Conservation (phyloP, 257 asterid genomes). For the Plectranthus barbatus region DNA sequence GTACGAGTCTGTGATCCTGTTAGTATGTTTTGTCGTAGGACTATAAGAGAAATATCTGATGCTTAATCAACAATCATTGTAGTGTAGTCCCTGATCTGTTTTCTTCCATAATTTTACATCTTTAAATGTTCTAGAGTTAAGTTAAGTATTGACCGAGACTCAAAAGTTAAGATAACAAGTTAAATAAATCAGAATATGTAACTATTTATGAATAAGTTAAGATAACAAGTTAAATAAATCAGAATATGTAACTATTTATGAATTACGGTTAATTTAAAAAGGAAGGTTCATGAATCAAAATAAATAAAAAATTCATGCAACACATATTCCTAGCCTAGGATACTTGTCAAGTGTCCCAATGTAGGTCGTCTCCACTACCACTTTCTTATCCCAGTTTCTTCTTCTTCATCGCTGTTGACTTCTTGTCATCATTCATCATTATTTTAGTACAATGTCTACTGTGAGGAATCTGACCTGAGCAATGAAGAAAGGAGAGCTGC, state of each 20-base stretch:
- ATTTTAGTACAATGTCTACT: neutral
- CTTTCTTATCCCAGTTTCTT: neutral
- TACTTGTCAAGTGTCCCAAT: neutral
- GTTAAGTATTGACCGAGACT: neutral
- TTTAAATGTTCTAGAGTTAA: neutral
- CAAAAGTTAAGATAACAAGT: neutral
- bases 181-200: neutral
- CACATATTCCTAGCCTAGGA: neutral
- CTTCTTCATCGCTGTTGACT: neutral
- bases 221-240: neutral
- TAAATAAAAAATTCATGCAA: neutral
- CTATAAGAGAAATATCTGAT: neutral
- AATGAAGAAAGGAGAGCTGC: neutral
- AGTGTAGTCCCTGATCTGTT: neutral
- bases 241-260: neutral
- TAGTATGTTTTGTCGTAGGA: neutral
- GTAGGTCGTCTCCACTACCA: neutral
- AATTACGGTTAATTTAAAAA: too few relatives aligned
- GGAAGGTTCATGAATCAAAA: neutral
- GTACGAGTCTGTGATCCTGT: neutral
- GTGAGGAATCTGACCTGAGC: neutral
- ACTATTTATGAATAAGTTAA: neutral
- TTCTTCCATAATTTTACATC: neutral
- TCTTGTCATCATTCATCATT: neutral
- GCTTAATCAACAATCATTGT: neutral